Percentiles rank a stretch among this genome's conserved stretches.
These are phyloP conservation scores for Xylariaceae sp. DNA, from an alignment of 2,329 filamentous ascomycete species.

Conservation along the genomic window DNA sequence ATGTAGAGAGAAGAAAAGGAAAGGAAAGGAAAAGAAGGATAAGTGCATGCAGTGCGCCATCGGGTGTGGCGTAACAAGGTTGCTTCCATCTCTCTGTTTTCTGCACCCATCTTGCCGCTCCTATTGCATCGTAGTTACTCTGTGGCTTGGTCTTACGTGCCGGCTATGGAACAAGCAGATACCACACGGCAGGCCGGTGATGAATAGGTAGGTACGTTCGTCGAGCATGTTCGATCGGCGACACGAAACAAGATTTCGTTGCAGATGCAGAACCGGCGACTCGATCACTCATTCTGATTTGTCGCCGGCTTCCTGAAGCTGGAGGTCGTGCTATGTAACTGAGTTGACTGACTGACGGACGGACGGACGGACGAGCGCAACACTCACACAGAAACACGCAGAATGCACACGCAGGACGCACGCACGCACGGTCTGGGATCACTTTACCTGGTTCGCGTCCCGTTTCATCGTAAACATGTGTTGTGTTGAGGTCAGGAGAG, in stretches of 20 bases:
- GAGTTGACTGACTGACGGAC: neutral
- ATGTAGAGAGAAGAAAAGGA: neutral
- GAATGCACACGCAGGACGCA: conserved; percentile 2
- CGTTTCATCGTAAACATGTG: neutral
- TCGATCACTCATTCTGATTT: conserved; percentile 18
- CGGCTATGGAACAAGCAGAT: no score
- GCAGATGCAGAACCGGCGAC: conserved; percentile 16
- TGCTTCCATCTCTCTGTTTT: neutral
- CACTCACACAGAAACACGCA: neutral
- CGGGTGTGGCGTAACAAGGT: neutral
- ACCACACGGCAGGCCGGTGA: no score
- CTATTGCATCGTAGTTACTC: no score
- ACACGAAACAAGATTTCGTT: conserved; percentile 20
- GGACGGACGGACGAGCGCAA: neutral
- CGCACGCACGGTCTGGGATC: neutral
- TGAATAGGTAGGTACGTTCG: no score
- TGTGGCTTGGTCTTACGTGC: no score
- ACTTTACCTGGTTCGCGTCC: conserved; percentile 4
- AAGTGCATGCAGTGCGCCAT: neutral
- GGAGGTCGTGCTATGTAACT: conserved; percentile 1
- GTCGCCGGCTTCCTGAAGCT: conserved; percentile 10
- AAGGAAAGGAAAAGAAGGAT: neutral
- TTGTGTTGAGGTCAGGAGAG: neutral
- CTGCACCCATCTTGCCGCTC: neutral
- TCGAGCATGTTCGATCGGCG: conserved; percentile 5